Evolutionary conservation across 1,284 basidiomycete species (phyloP).

Genomic region (Somion occarium): DNA sequence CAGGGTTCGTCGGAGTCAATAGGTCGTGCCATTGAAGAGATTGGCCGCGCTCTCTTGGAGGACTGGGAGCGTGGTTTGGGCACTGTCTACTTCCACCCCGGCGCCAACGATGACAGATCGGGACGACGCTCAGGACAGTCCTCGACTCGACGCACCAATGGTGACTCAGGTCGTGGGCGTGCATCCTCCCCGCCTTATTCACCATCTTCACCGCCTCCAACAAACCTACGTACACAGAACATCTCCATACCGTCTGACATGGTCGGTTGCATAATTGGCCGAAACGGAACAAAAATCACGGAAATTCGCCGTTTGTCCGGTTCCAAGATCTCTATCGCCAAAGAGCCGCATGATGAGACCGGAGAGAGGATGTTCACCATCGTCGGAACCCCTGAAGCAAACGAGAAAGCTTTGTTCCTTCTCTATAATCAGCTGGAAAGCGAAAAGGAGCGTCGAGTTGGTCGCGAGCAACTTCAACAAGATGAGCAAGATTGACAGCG

Average conservation of each 20-base stretch:
- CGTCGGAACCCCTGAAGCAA: conserved; percentile 92
- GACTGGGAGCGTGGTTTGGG: conserved; percentile 95
- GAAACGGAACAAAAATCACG: conserved; percentile 96
- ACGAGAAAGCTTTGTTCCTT: conserved; percentile 95
- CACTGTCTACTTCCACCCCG: conserved; percentile 95
- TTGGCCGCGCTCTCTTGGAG: conserved; percentile 91
- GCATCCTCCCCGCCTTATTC: conserved; percentile 60
- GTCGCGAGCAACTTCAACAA: conserved; percentile 69
- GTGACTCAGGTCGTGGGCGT: conserved; percentile 50
- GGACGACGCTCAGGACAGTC: conserved; percentile 26
- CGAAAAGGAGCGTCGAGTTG: conserved; percentile 90
- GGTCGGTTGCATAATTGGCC: conserved; percentile 98
- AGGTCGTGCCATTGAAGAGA: conserved; percentile 89
- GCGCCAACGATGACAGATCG: conserved; percentile 71
- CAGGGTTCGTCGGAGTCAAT: conserved; percentile 92
- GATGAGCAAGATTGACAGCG: conserved; percentile 30
- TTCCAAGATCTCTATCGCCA: conserved; percentile 96
- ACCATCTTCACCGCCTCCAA: conserved; percentile 50
- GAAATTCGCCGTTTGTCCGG: conserved; percentile 97
- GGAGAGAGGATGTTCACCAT: conserved; percentile 99
- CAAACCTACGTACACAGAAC: conserved; percentile 94
- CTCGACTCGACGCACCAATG: conserved; percentile 40
- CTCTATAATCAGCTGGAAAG: conserved; percentile 96
- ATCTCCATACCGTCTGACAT: conserved; percentile 99
- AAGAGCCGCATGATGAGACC: conserved; percentile 96